Conservation (phyloP, 2,329 filamentous ascomycete genomes). For the Xylaria digitata region DNA sequence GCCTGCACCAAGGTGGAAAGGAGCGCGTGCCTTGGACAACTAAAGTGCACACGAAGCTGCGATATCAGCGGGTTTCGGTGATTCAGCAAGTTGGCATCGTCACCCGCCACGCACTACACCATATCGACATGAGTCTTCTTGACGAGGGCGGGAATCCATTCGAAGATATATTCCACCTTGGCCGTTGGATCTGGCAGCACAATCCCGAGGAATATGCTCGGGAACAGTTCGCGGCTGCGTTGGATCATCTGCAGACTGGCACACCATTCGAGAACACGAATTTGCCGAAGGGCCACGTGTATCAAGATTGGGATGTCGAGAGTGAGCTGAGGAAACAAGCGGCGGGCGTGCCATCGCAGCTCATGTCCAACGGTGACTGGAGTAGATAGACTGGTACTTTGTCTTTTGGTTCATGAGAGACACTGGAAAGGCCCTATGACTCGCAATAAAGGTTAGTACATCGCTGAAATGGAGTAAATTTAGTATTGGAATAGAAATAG, state of each 20-base stretch:
- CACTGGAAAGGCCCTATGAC: no score
- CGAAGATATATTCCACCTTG: slow-evolving; percentile 27
- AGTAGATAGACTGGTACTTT: slow-evolving; percentile 21
- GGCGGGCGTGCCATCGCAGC: slow-evolving; percentile 25
- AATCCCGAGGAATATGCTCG: slow-evolving; percentile 49
- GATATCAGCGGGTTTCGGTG: slow-evolving; percentile 41
- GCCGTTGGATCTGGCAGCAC: slow-evolving; percentile 44
- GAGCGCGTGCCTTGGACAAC: slow-evolving; percentile 26
- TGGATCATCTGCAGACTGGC: slow-evolving; percentile 42
- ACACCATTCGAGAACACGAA: slow-evolving; percentile 49
- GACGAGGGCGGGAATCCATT: slow-evolving; percentile 32
- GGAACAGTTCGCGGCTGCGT: slow-evolving; percentile 45
- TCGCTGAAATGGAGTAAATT: no score
- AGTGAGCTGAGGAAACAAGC: slow-evolving; percentile 39
- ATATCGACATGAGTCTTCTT: slow-evolving; percentile 36
- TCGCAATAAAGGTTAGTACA: no score
- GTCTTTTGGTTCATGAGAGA: no score
- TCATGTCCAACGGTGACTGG: slow-evolving; percentile 41
- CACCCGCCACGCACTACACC: slow-evolving; percentile 39
- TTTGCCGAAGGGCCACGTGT: slow-evolving; percentile 44
- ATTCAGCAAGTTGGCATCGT: slow-evolving; percentile 42
- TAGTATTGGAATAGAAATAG: no score
- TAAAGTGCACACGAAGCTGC: slow-evolving; percentile 31
- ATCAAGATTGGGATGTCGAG: slow-evolving; percentile 47
- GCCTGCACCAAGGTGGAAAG: slow-evolving; percentile 46